Evolutionary conservation across 176 grass and related monocot genomes (phyloP), one percentile per base, ranked within the genome.

Genomic region (Rhipidocladum racemiflorum): DNA sequence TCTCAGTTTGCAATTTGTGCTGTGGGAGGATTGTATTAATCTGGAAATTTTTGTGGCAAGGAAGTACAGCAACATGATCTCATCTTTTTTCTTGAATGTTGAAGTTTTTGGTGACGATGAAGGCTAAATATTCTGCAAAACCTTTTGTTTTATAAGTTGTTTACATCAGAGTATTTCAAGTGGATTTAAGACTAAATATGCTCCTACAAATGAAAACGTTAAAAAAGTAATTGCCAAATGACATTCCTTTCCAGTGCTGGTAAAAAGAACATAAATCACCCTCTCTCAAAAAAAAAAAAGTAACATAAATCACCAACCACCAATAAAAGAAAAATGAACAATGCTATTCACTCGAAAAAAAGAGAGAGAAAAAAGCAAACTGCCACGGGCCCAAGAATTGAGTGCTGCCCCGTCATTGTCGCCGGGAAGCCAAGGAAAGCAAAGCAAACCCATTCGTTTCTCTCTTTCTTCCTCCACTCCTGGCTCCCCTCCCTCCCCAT

Each of bases 351-450:
- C 43, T 68, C 44, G 30, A 48, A 55, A 65, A 71, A 82, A 59
- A 12, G 4, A 21, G 39, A 10, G 2, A 63, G 59, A 30, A 71
- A 67, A 67, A 43, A 13, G 29, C 13, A 35, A 87, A 79, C 75
- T 75, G 75, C 73, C 68, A 87, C 74, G 69, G 80, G 76, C 81
- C 72, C 82, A 86, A 89, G 30, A 70, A 86, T 54, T 75, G 72
- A 76, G 82, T 89, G 86, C 62, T 86, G 59, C 76, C 55, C 87
- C 87, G 92, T 82, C 81, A 70, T 80, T 89, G 80, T 90, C 92
- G 89, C 78, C 68, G 54, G 48, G 83, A 50, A 79, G 80, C 81
- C 81, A 81, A 77, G 89, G 75, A 88, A 86, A 72, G 74, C 87
- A 84, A 80, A 94, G 64, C 85, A 74, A 77, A 81, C 66, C 48